These are phyloP conservation scores for Daldinia childiae DNA, from an alignment of 495 filamentous ascomycete species.

Conservation along the genomic window DNA sequence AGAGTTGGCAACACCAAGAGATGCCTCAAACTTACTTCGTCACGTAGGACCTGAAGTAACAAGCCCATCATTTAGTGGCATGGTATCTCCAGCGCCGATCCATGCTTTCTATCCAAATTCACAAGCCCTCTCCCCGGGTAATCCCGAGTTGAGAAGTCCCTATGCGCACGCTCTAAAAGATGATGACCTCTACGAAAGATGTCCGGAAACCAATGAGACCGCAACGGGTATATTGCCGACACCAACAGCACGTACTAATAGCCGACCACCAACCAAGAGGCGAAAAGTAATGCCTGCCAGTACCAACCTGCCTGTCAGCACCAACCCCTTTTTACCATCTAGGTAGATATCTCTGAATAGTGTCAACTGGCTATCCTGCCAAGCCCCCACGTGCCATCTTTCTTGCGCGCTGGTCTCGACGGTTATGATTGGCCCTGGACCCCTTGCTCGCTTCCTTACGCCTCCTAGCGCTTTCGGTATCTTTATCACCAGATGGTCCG, in stretches of 20 bases:
- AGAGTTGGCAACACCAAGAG: constrained; percentile 45
- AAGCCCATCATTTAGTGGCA: constrained; percentile 33
- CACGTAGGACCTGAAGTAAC: constrained; percentile 38
- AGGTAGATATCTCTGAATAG: neutral
- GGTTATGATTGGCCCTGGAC: constrained; percentile 70
- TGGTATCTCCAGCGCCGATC: constrained; percentile 40
- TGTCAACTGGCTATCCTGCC: constrained; percentile 53
- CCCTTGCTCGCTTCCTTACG: constrained; percentile 74
- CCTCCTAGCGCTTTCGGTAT: constrained; percentile 66
- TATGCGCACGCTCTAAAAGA: constrained; percentile 41
- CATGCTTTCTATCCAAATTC: constrained; percentile 31
- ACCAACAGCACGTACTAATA: constrained; percentile 13
- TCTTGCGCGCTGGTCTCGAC: constrained; percentile 75
- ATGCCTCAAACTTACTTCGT: constrained; percentile 38
- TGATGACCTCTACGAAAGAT: constrained; percentile 45
- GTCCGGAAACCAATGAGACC: constrained; percentile 18
- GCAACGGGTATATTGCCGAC: constrained; percentile 27
- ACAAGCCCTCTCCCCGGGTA: constrained; percentile 31
- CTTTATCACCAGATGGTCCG: constrained; percentile 66
- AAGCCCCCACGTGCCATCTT: constrained; percentile 77
- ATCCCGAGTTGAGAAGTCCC: constrained; percentile 40
- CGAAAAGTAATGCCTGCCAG: constrained; percentile 15
- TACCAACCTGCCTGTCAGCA: neutral
- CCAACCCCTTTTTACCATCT: neutral
- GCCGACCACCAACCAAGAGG: constrained; percentile 33